phyloP scores from a whole-genome alignment of 2,329 filamentous ascomycete species.

The Aspergillus fischeri region DNA sequence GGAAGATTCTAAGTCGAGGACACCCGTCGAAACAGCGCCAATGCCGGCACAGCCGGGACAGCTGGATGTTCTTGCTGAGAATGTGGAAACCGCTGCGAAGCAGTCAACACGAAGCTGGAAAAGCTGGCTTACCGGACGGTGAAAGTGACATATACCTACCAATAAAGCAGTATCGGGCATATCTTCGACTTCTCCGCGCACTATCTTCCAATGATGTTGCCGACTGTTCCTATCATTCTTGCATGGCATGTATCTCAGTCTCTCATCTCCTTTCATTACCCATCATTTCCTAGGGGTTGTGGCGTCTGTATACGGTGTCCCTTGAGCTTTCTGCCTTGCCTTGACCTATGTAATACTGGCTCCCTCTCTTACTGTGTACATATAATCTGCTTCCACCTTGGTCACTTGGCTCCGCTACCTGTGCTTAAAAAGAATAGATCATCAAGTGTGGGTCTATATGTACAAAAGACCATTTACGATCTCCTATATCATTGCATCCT shows the following conservation, averaged over 20 bases:
- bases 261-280: slow-evolving; percentile 9
- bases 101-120: slow-evolving; percentile 36
- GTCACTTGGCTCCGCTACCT: slow-evolving; percentile 2
- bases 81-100: slow-evolving; percentile 34
- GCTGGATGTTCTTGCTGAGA: slow-evolving; percentile 33
- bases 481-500: not conserved
- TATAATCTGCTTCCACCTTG: slow-evolving; percentile 15
- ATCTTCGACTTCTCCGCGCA: not conserved
- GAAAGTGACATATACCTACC: slow-evolving; percentile 4
- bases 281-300: slow-evolving; percentile 26
- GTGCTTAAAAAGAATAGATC: slow-evolving; percentile 7
- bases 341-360: slow-evolving; percentile 16
- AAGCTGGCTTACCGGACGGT: slow-evolving; percentile 38
- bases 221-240: slow-evolving; percentile 2
- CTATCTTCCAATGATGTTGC: not conserved
- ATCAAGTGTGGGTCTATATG: slow-evolving; percentile 4
- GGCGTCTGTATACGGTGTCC: slow-evolving; percentile 24
- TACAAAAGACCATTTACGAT: not conserved
- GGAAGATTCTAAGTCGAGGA: slow-evolving; percentile 18
- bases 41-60: slow-evolving; percentile 19
- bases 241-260: slow-evolving; percentile 9
- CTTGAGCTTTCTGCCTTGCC: slow-evolving; percentile 18
- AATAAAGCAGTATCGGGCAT: not conserved
- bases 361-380: slow-evolving; percentile 32
- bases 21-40: slow-evolving; percentile 2